Evolutionary conservation across 139 green algal species (phyloP).

Genomic region (Axilococcus clingmanii): DNA sequence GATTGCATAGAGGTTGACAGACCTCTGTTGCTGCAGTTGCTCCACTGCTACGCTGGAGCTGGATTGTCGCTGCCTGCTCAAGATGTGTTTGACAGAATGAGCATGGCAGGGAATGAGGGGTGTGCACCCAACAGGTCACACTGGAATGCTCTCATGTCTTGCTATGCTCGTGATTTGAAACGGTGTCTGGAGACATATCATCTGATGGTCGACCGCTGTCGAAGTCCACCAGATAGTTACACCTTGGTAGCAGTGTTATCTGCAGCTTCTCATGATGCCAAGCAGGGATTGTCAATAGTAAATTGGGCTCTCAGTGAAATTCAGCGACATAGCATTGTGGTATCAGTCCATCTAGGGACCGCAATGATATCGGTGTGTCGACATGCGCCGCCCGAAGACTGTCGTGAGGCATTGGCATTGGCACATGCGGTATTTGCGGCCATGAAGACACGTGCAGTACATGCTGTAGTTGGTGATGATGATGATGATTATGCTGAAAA

Average conservation of each 20-base stretch:
- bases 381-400: not conserved
- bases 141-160: conserved; percentile 25
- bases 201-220: conserved; percentile 2
- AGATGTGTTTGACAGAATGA: conserved; percentile 8
- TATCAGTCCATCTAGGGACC: conserved; percentile 9
- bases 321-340: not conserved
- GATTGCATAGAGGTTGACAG: conserved; percentile 6
- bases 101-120: conserved; percentile 1
- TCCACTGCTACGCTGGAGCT: conserved; percentile 3
- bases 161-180: conserved; percentile 1
- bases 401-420: not conserved
- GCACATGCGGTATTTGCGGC: not conserved
- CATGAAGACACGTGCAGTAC: not conserved
- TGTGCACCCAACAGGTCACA: conserved; percentile 13
- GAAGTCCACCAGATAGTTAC: conserved; percentile 11
- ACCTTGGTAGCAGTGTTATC: conserved; percentile 16
- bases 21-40: conserved; percentile 5
- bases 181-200: conserved; percentile 10
- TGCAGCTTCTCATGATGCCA: not conserved
- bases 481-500: not conserved
- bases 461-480: not conserved
- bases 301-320: conserved; percentile 1
- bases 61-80: conserved; percentile 1
- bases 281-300: conserved; percentile 6
- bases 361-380: conserved; percentile 15